Evolutionary conservation across 257 asterid genomes (phyloP).

Genomic region (Nicotiana undulata): DNA sequence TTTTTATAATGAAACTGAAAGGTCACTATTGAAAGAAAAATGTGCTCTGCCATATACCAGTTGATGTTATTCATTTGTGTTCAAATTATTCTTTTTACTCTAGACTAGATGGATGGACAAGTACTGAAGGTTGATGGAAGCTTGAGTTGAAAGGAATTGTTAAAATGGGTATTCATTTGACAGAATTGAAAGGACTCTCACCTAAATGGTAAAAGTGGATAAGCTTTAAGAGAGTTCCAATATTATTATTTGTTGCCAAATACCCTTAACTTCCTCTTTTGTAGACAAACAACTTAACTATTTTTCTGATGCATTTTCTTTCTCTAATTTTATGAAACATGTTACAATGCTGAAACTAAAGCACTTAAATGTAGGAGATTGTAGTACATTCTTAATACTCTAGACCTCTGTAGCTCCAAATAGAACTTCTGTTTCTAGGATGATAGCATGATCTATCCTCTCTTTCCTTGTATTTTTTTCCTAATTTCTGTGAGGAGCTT

Average conservation of each 20-base stretch:
- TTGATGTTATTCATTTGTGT: conserved; percentile 3
- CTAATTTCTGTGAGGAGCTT: background rate
- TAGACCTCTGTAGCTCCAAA: background rate
- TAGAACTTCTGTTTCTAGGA: background rate
- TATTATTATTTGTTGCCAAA: background rate
- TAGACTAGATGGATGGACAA: background rate
- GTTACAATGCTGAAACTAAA: background rate
- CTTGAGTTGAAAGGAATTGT: background rate
- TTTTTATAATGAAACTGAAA: background rate
- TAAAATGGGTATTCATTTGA: background rate
- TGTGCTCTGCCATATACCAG: background rate
- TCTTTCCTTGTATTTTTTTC: background rate
- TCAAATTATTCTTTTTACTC: background rate
- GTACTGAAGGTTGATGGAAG: background rate
- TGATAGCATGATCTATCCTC: background rate
- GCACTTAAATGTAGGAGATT: background rate
- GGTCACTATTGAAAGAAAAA: background rate
- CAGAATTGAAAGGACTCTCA: background rate
- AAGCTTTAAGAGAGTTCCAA: background rate
- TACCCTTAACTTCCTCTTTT: background rate
- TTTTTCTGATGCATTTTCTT: background rate
- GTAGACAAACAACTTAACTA: background rate
- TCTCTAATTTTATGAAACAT: background rate
- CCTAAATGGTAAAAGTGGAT: background rate
- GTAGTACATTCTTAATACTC: background rate